A percentile compares a stretch with the other conserved stretches of the same genome.
phyloP scores from a whole-genome alignment of 352 stramenopile genomes.

The Globisporangium echinulatum region DNA sequence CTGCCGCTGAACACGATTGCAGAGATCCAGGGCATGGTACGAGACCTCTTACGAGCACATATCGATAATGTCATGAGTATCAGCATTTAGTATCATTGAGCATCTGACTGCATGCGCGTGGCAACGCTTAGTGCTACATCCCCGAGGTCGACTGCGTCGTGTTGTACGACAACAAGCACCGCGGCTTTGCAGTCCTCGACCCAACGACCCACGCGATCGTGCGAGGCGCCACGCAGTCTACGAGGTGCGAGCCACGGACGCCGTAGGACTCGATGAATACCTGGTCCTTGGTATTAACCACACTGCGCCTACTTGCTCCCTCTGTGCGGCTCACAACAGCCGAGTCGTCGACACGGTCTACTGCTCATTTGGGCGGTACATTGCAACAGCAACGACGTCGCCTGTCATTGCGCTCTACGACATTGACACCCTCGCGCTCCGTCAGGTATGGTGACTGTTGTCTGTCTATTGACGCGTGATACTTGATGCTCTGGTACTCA shows the following conservation, averaged over 20 bases:
- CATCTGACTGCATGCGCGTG: not conserved
- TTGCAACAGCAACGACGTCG: conserved; percentile 41
- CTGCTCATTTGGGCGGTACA: conserved; percentile 28
- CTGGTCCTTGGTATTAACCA: not conserved
- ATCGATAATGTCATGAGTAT: not conserved
- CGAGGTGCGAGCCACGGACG: conserved; percentile 4
- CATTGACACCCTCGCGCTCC: conserved; percentile 33
- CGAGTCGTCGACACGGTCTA: conserved; percentile 40
- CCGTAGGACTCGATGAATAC: not conserved
- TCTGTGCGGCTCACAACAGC: not conserved
- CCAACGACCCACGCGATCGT: conserved; percentile 16
- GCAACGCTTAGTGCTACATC: conserved; percentile 22
- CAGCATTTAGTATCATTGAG: not conserved
- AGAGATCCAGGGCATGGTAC: conserved; percentile 42
- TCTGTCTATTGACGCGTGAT: not conserved
- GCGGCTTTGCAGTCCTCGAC: conserved; percentile 37
- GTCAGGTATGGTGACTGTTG: conserved; percentile 20
- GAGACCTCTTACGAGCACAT: not conserved
- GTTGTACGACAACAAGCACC: conserved; percentile 22
- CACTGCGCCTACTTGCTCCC: not conserved
- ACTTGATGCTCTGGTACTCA: not conserved
- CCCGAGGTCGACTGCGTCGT: conserved; percentile 30
- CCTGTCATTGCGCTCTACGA: conserved; percentile 52
- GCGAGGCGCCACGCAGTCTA: conserved; percentile 6
- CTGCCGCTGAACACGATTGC: conserved; percentile 25